A percentile compares a stretch with the other conserved stretches of the same genome.
Conservation (phyloP, 306 rosid species). For the Citrullus mucosospermus region DNA sequence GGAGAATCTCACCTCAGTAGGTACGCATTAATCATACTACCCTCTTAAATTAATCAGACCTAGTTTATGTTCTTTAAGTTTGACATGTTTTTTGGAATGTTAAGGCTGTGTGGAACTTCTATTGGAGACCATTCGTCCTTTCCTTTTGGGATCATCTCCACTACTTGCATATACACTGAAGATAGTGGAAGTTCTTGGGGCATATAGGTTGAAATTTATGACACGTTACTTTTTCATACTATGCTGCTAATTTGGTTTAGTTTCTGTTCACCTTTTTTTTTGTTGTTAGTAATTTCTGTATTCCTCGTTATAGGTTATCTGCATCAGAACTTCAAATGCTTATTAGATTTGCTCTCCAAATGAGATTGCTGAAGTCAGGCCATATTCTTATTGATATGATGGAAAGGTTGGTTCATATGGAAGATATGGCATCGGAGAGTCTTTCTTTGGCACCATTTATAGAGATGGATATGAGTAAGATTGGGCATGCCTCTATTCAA, state of each 20-base stretch:
- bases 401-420: constrained; percentile 73
- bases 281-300: constrained; percentile 6
- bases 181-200: constrained; percentile 90
- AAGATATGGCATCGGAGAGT: constrained; percentile 67
- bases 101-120: constrained; percentile 90
- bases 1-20: constrained; percentile 84
- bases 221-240: constrained; percentile 5
- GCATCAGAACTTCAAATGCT: constrained; percentile 71
- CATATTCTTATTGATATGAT: constrained; percentile 73
- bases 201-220: constrained; percentile 58
- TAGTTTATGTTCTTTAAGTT: constrained; percentile 2
- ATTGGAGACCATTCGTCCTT: constrained; percentile 82
- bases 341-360: constrained; percentile 63
- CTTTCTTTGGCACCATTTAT: constrained; percentile 84
- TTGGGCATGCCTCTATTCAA: constrained; percentile 93
- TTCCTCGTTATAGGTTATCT: constrained; percentile 64
- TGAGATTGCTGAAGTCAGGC: constrained; percentile 76
- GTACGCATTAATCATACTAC: constrained; percentile 32
- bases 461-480: constrained; percentile 92
- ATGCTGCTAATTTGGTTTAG: constrained; percentile 6
- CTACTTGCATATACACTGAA: constrained; percentile 69
- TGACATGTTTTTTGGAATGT: constrained; percentile 7
- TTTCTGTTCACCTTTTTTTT: neutral
- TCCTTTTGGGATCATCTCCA: constrained; percentile 77
- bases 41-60: neutral